Percentiles rank a stretch among this genome's conserved stretches.
Evolutionary conservation across 2,329 filamentous ascomycete species (phyloP).

Genomic region (Pestalotiopsis sp.): DNA sequence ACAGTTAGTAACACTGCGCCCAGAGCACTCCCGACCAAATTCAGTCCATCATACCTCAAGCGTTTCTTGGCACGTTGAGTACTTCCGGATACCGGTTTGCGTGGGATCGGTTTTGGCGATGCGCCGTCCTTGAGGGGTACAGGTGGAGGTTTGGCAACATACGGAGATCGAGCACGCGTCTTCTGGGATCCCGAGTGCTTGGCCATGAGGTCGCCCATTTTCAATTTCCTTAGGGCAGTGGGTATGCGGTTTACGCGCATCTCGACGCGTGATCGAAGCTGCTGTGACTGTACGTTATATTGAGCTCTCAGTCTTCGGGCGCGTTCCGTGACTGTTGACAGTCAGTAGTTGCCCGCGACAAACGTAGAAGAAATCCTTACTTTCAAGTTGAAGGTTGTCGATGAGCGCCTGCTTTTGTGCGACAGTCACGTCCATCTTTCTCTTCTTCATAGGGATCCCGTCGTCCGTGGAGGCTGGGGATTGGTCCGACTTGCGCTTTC

Average conservation of each 20-base stretch:
- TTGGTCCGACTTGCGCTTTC: slow-evolving; percentile 45
- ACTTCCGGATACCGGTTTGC: slow-evolving; percentile 33
- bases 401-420: slow-evolving; percentile 84
- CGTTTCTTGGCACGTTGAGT: slow-evolving; percentile 43
- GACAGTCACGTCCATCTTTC: slow-evolving; percentile 59
- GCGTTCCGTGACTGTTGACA: slow-evolving; percentile 33
- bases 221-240: slow-evolving; percentile 72
- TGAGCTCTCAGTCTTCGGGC: slow-evolving; percentile 82
- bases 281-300: slow-evolving; percentile 84
- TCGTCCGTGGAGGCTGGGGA: slow-evolving; percentile 29
- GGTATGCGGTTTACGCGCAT: slow-evolving; percentile 94
- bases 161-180: slow-evolving; percentile 26
- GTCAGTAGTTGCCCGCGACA: slow-evolving; percentile 11
- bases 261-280: slow-evolving; percentile 82
- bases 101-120: slow-evolving; percentile 32
- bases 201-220: slow-evolving; percentile 75
- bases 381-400: slow-evolving; percentile 86
- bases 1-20: slow-evolving; percentile 13
- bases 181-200: slow-evolving; percentile 48
- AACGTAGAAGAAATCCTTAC: slow-evolving; percentile 49
- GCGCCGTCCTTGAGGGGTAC: slow-evolving; percentile 51
- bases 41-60: slow-evolving; percentile 44
- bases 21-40: neutral
- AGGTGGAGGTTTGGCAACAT: slow-evolving; percentile 39
- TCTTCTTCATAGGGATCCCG: slow-evolving; percentile 64